Conservation (phyloP, 805 yeast species). For the Phaffomyces thermotolerans region DNA sequence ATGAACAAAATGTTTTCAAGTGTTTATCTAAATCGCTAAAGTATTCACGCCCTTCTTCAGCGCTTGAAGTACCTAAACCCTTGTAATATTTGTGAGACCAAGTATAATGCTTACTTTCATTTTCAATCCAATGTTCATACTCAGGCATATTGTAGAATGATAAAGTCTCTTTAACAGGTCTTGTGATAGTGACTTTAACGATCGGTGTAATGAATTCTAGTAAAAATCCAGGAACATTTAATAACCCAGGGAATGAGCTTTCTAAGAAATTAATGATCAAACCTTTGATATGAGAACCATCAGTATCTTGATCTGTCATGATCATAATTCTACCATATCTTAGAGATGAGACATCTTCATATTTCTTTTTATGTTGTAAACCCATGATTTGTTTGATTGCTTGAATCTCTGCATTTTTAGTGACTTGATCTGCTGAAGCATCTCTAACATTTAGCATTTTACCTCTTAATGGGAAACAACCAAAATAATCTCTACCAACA, state of each 20-base stretch:
- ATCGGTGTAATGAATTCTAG: constrained; percentile 95
- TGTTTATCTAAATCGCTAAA: constrained; percentile 81
- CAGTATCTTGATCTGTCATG: constrained; percentile 99
- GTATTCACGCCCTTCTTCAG: constrained; percentile 79
- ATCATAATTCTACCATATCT: constrained; percentile 97
- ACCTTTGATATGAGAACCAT: constrained; percentile 97
- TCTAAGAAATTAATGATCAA: constrained; percentile 88
- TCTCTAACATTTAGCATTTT: constrained; percentile 92
- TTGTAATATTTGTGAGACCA: constrained; percentile 96
- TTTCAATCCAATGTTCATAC: constrained; percentile 87
- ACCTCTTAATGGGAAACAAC: constrained; percentile 94
- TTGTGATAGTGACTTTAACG: constrained; percentile 75
- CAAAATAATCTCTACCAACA: constrained; percentile 91
- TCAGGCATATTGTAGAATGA: constrained; percentile 95
- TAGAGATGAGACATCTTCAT: constrained; percentile 63
- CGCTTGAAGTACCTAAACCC: constrained; percentile 95
- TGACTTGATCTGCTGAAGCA: constrained; percentile 91
- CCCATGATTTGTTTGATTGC: constrained; percentile 95
- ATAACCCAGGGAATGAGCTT: constrained; percentile 87
- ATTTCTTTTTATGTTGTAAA: constrained; percentile 82
- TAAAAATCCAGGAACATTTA: constrained; percentile 85
- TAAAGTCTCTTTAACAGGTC: constrained; percentile 51
- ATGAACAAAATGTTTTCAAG: constrained; percentile 74
- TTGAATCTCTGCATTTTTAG: constrained; percentile 89
- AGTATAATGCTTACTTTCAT: constrained; percentile 62